A percentile compares a stretch with the other conserved stretches of the same genome.
These are phyloP conservation scores for Candida buenavistaensis DNA, from an alignment of 1,139 yeast species.

Conservation along the genomic window DNA sequence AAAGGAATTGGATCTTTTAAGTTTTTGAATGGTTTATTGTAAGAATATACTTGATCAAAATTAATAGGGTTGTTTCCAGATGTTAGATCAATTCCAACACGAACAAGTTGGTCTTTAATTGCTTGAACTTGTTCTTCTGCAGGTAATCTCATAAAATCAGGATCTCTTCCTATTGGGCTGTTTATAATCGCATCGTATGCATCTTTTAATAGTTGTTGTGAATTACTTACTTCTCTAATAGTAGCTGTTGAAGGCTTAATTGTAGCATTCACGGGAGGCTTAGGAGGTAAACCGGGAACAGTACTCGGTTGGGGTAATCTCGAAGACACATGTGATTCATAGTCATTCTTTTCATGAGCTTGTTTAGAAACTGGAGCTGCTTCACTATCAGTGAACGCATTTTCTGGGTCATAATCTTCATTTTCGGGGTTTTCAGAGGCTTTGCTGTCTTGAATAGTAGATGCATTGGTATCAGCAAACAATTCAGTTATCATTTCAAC, in stretches of 20 bases:
- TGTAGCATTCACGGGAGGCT: conserved; percentile 27
- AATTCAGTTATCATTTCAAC: conserved; percentile 2
- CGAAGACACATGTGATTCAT: conserved; percentile 8
- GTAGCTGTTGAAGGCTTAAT: conserved; percentile 10
- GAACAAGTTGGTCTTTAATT: conserved; percentile 30
- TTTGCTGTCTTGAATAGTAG: conserved; percentile 3
- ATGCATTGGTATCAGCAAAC: conserved; percentile 1
- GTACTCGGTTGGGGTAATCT: conserved; percentile 5
- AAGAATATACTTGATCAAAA: conserved; percentile 42
- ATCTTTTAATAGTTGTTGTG: conserved; percentile 22
- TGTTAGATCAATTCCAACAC: conserved; percentile 25
- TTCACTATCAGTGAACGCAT: conserved; percentile 13
- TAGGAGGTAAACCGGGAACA: conserved; percentile 28
- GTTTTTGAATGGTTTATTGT: conserved; percentile 38
- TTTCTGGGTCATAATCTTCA: conserved; percentile 27
- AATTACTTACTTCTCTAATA: conserved; percentile 13
- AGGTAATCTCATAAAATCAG: conserved; percentile 28
- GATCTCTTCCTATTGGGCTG: conserved; percentile 33
- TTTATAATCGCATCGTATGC: conserved; percentile 39
- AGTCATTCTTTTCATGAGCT: conserved; percentile 12
- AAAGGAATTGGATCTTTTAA: conserved; percentile 38
- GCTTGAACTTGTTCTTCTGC: conserved; percentile 35
- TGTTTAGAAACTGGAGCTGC: conserved; percentile 21
- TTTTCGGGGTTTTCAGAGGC: conserved; percentile 13
- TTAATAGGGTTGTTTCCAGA: conserved; percentile 21